These are phyloP conservation scores for Leishmania braziliensis DNA, from an alignment of 208 protist species.

Conservation along the genomic window DNA sequence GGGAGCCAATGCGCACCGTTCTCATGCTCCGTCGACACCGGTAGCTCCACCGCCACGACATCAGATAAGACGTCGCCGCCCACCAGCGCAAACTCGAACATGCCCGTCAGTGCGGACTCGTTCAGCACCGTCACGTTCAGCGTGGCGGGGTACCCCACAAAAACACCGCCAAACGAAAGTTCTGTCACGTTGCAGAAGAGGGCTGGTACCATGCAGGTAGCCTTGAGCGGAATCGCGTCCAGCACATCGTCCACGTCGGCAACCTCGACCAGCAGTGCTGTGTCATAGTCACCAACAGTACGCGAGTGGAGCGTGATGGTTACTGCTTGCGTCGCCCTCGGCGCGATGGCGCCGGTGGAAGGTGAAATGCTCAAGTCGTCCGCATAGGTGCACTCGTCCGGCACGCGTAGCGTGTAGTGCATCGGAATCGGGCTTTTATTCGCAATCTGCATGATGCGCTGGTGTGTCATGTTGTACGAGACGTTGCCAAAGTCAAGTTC, in stretches of 20 bases:
- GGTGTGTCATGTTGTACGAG: conserved; percentile 91
- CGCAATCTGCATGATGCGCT: conserved; percentile 65
- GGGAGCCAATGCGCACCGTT: conserved; percentile 30
- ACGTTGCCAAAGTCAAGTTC: conserved; percentile 94
- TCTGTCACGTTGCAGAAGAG: conserved; percentile 64
- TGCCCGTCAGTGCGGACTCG: conserved; percentile 88
- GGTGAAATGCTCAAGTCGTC: conserved; percentile 82
- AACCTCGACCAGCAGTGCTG: conserved; percentile 92
- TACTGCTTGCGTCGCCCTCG: conserved; percentile 61
- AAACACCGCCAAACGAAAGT: conserved; percentile 92
- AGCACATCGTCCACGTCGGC: conserved; percentile 91
- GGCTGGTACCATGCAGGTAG: conserved; percentile 83
- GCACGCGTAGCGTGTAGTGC: conserved; percentile 82
- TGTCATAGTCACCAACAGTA: conserved; percentile 78
- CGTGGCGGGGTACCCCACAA: conserved; percentile 89
- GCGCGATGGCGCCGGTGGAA: conserved; percentile 63
- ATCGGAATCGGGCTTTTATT: conserved; percentile 97
- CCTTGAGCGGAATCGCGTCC: conserved; percentile 85
- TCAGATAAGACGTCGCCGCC: conserved; percentile 44
- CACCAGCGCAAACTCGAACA: conserved; percentile 90
- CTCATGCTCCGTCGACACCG: conserved; percentile 29
- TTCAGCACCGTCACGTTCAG: conserved; percentile 91
- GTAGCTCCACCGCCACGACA: conserved; percentile 29
- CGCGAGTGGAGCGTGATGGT: conserved; percentile 82
- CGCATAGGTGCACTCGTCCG: conserved; percentile 52